Conservation (phyloP, 345 rosid genomes). For the Mercurialis annua region DNA sequence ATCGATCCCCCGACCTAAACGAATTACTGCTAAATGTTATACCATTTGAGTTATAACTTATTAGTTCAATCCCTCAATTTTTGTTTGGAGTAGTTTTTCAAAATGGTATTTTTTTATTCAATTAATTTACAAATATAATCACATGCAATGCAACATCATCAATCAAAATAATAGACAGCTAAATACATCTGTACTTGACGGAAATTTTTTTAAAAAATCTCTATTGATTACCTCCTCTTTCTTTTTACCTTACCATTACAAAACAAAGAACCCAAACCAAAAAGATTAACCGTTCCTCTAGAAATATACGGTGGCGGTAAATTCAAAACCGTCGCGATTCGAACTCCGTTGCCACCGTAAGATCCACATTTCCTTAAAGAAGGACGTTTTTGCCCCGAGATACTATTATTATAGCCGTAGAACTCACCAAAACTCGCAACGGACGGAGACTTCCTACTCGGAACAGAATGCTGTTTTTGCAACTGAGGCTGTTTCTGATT, state of each 20-base stretch:
- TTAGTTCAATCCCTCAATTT: conserved; percentile 10
- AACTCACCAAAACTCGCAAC: conserved; percentile 28
- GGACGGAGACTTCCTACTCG: conserved; percentile 43
- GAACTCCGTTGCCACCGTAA: conserved; percentile 51
- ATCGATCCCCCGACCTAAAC: no score
- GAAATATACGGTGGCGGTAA: conserved; percentile 65
- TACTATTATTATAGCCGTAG: conserved; percentile 26
- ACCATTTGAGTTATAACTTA: no score
- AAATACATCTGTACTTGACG: conserved; percentile 41
- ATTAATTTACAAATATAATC: conserved; percentile 36
- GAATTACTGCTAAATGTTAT: no score
- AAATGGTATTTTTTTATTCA: conserved; percentile 20
- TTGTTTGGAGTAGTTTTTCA: neutral
- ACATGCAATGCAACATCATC: conserved; percentile 44
- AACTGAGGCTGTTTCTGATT: conserved; percentile 39
- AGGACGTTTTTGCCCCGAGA: conserved; percentile 42
- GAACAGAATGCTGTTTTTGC: conserved; percentile 48
- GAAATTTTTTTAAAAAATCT: conserved; percentile 18
- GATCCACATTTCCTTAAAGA: conserved; percentile 47
- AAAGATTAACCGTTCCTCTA: conserved; percentile 53
- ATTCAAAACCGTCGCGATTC: conserved; percentile 68
- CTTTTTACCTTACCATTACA: conserved; percentile 65
- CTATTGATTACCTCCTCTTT: conserved; percentile 58
- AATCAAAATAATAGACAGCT: conserved; percentile 28
- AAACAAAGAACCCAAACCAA: conserved; percentile 68